phyloP scores from a whole-genome alignment of 2,329 filamentous ascomycete species.

The Penicillium vulpinum region DNA sequence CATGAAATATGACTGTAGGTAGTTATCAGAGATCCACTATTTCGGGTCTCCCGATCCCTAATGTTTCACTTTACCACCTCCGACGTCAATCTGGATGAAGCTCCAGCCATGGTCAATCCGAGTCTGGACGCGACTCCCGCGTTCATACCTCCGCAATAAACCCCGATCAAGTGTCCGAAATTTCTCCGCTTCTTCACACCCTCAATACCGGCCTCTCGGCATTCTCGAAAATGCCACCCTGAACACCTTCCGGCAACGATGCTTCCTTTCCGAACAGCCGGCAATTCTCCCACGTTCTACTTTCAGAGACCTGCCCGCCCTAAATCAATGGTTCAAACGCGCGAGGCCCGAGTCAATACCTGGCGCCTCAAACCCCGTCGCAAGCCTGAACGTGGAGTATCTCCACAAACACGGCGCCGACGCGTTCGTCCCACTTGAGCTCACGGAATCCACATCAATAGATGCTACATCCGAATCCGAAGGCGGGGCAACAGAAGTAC shows the following conservation, averaged over 20 bases:
- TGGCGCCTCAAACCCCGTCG: constrained; percentile 21
- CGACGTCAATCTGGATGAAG: constrained; percentile 29
- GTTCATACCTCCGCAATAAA: background rate
- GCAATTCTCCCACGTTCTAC: constrained; percentile 50
- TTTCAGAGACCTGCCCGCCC: constrained; percentile 54
- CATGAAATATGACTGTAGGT: too few species aligned
- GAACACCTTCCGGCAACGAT: constrained; percentile 53
- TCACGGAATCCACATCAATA: constrained; percentile 40
- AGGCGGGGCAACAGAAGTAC: constrained; percentile 7
- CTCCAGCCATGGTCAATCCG: constrained; percentile 23
- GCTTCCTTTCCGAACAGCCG: constrained; percentile 56
- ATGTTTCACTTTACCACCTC: background rate
- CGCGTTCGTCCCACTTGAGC: constrained; percentile 60
- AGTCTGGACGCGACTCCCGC: constrained; percentile 10
- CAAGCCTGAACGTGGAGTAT: constrained; percentile 45
- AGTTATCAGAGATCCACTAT: background rate
- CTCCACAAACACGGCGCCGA: constrained; percentile 47
- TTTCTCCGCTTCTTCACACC: constrained; percentile 7
- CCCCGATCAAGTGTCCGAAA: background rate
- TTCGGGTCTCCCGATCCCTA: background rate
- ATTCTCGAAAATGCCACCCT: constrained; percentile 38
- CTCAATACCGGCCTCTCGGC: constrained; percentile 27
- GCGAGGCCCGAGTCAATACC: constrained; percentile 35
- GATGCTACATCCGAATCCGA: background rate
- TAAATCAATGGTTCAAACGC: constrained; percentile 59